Base-by-base conservation (phyloP, 2,329 filamentous ascomycete genomes). In the Madurella fahalii region DNA sequence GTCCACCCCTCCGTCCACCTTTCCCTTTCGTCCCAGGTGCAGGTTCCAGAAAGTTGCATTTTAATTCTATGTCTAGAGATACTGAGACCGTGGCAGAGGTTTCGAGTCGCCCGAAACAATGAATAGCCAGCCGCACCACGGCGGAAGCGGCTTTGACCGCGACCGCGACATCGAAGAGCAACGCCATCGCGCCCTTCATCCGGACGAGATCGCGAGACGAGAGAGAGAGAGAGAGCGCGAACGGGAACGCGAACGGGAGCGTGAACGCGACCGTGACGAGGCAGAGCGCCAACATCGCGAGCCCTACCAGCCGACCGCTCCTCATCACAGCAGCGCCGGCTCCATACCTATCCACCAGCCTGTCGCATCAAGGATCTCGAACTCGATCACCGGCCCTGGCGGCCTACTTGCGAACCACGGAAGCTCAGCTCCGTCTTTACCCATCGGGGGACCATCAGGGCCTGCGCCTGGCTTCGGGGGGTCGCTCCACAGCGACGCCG, bases 291-390 rank as follows among this genome's bases (percentile, higher is more conserved):
- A 81, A 61, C 76, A 81, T 56, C 78, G 82, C 67, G 84, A 86
- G 42, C 81, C 83, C 49, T 85, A 84, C 65, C 86, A 85, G 63
- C 80, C 82, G 17, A 68, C 71, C 48, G 82, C 88, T 57, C 84
- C 87, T 25, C 90, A 94, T 67, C 92, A 96, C 70, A 94, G 87
- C 72, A 92, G 89, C 67, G 86, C 89, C 40, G 90, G 87, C 54
- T 90, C 92, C 2, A 89, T 96, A 52, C 90, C 92, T 52, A 86
- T 97, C 64, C 93, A 97, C 72, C 93, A 97, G 71, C 93, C 93
- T 5, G 91, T 96, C 56, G 93, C 93, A 58, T 84, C 91, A 67
- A 78, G 92, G 72, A 77, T 90, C 59, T 74, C 87, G 54, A 87
- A 85, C 60, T 87, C 90, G 50, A 95, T 96, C 53, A 93, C 96